Base-by-base conservation (phyloP, 1,284 basidiomycete genomes). In the Blastosporella zonata region DNA sequence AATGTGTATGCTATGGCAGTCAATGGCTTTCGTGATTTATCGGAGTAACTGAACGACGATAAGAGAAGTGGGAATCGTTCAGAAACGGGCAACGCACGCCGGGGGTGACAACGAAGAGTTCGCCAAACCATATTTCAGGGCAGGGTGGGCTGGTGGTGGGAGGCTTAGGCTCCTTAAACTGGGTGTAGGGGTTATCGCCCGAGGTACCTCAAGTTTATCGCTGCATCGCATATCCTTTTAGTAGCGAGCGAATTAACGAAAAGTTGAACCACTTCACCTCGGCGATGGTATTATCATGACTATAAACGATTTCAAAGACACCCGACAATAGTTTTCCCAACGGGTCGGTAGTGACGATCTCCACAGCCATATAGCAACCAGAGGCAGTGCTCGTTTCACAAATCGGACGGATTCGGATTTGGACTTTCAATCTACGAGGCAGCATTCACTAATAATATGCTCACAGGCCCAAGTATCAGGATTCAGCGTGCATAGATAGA, bases 1-100 rank as follows among this genome's bases (percentile, higher is more conserved):
- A 73, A 74, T 2, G 59, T 60, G 48, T 74, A 74, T 15, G 61
- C 65, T 43, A 72, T 59, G 12, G 65, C 50, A 6, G 63, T 63
- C 6, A 60, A 53, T 5, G 69, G 69, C 43, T 61, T 60, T 39
- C 58, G 61, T 25, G 64, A 52, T 50, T 63, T 58, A 25, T 62
- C 54, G 43, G 8, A 25, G 12, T 47, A 47, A 22, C 39, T 43
- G 7, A 37, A 17, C 8, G 8, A 31, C 37, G 8, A 13, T 44
- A 33, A 33, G 37, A 20, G 17, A 17, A 18, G 33, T 3, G n/a
- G 20, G n/a, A n/a, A 18, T 8, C 8, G 17, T 20, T 12, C 27
- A 15, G 36, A 31, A 2, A 22, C 15, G 13, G 10, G 12, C 20
- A 28, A 52, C 55, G 17, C n/a, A 65, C 62, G 59, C 58, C 22